Evolutionary conservation across 2,329 filamentous ascomycete genomes (phyloP).

Genomic region (Erysiphe pisi): DNA sequence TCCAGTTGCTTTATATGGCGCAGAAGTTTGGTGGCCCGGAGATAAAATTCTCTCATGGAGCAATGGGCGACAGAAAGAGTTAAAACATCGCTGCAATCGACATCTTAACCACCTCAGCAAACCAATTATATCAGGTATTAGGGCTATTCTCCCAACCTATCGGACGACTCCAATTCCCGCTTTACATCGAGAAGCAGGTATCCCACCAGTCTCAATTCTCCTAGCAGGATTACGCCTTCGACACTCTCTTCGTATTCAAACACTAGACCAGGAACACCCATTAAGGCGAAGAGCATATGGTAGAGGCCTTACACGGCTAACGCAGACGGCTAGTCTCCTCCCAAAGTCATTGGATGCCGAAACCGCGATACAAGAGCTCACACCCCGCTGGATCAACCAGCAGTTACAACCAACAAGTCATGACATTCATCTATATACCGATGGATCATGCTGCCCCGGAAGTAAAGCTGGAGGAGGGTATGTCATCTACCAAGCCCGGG

Average conservation of each 20-base stretch:
- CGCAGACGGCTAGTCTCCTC: not conserved
- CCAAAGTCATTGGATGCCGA: not conserved
- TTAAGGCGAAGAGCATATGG: not conserved
- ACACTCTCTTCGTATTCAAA: not conserved
- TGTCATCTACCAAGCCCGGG: not conserved
- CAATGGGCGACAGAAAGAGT: too few species aligned
- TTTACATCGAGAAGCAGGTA: not conserved
- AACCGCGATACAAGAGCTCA: too few species aligned
- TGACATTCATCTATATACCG: not conserved
- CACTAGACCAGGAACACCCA: not conserved
- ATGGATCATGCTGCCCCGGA: not conserved
- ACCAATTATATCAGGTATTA: not conserved
- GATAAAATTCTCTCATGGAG: not conserved
- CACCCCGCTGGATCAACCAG: too few species aligned
- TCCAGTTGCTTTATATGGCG: not conserved
- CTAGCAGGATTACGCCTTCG: not conserved
- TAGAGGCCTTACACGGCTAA: not conserved
- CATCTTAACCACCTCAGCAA: not conserved
- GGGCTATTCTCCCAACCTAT: not conserved
- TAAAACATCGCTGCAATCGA: not conserved
- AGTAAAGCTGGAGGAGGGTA: not conserved
- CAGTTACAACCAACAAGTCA: not conserved
- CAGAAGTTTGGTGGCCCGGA: not conserved
- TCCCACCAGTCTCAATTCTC: not conserved
- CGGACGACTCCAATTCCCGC: not conserved